Evolutionary conservation across 768 basidiomycete species (phyloP).

Genomic region (Cantharellus anzutake): DNA sequence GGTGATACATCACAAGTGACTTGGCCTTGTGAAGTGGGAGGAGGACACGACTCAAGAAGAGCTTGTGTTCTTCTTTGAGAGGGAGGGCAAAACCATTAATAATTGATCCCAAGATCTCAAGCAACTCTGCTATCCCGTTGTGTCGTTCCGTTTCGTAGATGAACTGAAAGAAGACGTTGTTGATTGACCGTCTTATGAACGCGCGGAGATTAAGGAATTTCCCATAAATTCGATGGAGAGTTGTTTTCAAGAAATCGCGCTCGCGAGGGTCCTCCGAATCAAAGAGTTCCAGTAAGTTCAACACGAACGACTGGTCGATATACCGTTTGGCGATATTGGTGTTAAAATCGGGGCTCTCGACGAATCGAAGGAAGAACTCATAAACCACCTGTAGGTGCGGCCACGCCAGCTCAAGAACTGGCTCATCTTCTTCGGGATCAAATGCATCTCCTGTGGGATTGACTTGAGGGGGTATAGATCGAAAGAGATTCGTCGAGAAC

Average conservation of each 20-base stretch:
- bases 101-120: slow-evolving; percentile 96
- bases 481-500: slow-evolving; percentile 98
- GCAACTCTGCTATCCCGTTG: slow-evolving; percentile 94
- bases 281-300: slow-evolving; percentile 92
- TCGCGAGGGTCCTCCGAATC: slow-evolving; percentile 98
- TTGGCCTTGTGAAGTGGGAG: slow-evolving; percentile 97
- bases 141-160: slow-evolving; percentile 97
- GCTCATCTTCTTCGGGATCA: slow-evolving; percentile 98
- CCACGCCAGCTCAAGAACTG: slow-evolving; percentile 97
- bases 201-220: slow-evolving; percentile 98
- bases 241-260: slow-evolving; percentile 98
- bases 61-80: slow-evolving; percentile 98
- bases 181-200: slow-evolving; percentile 96
- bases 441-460: slow-evolving; percentile 97
- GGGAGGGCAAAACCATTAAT: slow-evolving; percentile 98
- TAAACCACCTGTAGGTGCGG: slow-evolving; percentile 98
- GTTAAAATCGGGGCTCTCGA: slow-evolving; percentile 96
- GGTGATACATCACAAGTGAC: slow-evolving; percentile 92
- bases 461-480: slow-evolving; percentile 97
- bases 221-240: slow-evolving; percentile 95
- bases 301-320: slow-evolving; percentile 89
- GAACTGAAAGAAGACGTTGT: slow-evolving; percentile 99
- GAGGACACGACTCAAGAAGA: slow-evolving; percentile 81
- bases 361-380: slow-evolving; percentile 98
- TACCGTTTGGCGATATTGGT: slow-evolving; percentile 94